phyloP scores from a whole-genome alignment of 257 asterid genomes.

The Linaria vulgaris region DNA sequence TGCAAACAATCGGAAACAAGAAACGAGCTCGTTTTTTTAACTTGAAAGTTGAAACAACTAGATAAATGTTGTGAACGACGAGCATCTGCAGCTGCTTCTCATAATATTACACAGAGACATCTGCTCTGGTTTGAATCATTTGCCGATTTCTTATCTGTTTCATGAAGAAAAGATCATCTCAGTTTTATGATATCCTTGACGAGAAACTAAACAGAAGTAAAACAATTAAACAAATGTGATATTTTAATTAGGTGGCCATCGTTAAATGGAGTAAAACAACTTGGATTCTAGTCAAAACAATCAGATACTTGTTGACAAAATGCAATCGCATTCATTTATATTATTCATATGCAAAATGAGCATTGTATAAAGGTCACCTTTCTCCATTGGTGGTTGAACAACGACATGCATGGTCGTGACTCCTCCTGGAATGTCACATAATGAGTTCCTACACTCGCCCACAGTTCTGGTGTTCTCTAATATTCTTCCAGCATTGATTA shows the following conservation, averaged over 20 bases:
- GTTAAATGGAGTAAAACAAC: background rate
- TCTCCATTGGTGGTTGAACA: conserved; percentile 60
- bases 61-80: background rate
- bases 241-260: too few relatives aligned
- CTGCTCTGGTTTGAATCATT: conserved; percentile 50
- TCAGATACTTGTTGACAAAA: background rate
- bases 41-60: background rate
- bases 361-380: conserved; percentile 37
- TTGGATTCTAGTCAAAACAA: background rate
- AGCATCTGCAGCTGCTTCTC: conserved; percentile 36
- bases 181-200: background rate
- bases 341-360: background rate
- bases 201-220: background rate
- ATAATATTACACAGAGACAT: conserved; percentile 75
- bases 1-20: conserved; percentile 23
- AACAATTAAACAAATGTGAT: conserved; percentile 6
- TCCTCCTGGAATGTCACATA: conserved; percentile 77
- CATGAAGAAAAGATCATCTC: conserved; percentile 15
- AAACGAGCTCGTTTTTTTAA: background rate
- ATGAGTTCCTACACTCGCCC: conserved; percentile 73
- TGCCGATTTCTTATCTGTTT: conserved; percentile 53
- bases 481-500: conserved; percentile 81
- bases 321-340: background rate
- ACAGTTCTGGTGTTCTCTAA: conserved; percentile 77
- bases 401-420: conserved; percentile 88